Conservation (phyloP, 768 basidiomycete genomes). For the Solioccasus polychromus region DNA sequence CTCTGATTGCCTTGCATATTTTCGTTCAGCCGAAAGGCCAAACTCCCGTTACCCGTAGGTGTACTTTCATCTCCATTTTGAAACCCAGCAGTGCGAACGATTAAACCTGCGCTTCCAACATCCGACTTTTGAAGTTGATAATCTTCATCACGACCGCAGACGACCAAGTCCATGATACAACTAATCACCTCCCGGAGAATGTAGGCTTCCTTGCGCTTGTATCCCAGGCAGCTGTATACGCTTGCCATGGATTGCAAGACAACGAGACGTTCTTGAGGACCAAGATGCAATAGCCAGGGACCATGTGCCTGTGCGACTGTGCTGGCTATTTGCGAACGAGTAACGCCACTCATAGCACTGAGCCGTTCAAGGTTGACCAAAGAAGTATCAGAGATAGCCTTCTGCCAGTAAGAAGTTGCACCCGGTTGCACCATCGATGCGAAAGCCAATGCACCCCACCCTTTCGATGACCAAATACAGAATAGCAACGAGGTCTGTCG, state of each 20-base stretch:
- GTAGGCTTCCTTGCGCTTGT: slow-evolving; percentile 85
- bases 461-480: slow-evolving; percentile 81
- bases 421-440: slow-evolving; percentile 70
- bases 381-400: slow-evolving; percentile 48
- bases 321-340: slow-evolving; percentile 62
- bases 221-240: slow-evolving; percentile 78
- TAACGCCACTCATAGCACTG: slow-evolving; percentile 64
- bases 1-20: slow-evolving; percentile 78
- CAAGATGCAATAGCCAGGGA: slow-evolving; percentile 83
- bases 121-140: slow-evolving; percentile 43
- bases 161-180: slow-evolving; percentile 78
- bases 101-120: slow-evolving; percentile 40
- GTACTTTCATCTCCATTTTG: slow-evolving; percentile 25
- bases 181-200: slow-evolving; percentile 83
- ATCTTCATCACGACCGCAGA: slow-evolving; percentile 80
- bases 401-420: slow-evolving; percentile 56
- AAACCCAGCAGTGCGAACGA: slow-evolving; percentile 44
- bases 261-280: slow-evolving; percentile 68
- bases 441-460: slow-evolving; percentile 80
- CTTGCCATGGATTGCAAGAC: slow-evolving; percentile 69
- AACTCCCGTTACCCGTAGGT: slow-evolving; percentile 42
- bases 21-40: slow-evolving; percentile 74
- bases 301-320: slow-evolving; percentile 75
- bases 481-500: slow-evolving; percentile 75
- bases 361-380: slow-evolving; percentile 62